Evolutionary conservation across 2,329 filamentous ascomycete species (phyloP), one percentile per base, ranked within the genome.

Genomic region (Orbilia blumenaviensis): DNA sequence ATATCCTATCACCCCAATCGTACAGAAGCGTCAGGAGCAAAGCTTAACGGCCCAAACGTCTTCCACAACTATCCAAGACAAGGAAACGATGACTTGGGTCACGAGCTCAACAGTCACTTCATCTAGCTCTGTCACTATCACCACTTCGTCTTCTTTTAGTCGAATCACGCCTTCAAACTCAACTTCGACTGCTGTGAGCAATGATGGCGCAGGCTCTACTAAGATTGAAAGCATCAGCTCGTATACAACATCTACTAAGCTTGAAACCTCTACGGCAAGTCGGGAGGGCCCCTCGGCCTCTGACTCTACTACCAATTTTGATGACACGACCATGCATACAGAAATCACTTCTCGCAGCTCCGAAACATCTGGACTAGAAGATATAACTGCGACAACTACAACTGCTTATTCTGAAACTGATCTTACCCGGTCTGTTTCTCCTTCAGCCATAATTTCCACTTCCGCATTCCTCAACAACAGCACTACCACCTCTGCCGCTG

Each of bases 11-110:
- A 62, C 66, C 14, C 54, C 54, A 12, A 62, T 69, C 5, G 54
- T 52, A 9, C 25, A 66, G 46, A 72, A 64, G 14, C 67, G 67
- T 5, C 56, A 72, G 42, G 56, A 27, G 16, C n/a, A 34, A 21
- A 16, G 4, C 12, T 23, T 42, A 6, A 34, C 48, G 10, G 8
- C 25, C 4, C 7, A 14, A n/a, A 25, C 48, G 5, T 23, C 14
- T 3, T 67, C 23, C 36, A 48, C 25, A 14, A 67, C 48, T 18
- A 48, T n/a, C 8, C 23, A 18, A 29, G 23, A 46, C 1, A 61
- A 25, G 16, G 36, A n/a, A 32, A 61, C 38, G 9, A 61, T 23
- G 8, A 46, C 56, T 1, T 46, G 32, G 29, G 9, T 44, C 36
- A 44, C 56, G 12, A 61, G 36, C 56, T 61, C 56, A 6, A 16